Evolutionary conservation across 139 green algal species (phyloP).

Genomic region (Tetraselmis striata): DNA sequence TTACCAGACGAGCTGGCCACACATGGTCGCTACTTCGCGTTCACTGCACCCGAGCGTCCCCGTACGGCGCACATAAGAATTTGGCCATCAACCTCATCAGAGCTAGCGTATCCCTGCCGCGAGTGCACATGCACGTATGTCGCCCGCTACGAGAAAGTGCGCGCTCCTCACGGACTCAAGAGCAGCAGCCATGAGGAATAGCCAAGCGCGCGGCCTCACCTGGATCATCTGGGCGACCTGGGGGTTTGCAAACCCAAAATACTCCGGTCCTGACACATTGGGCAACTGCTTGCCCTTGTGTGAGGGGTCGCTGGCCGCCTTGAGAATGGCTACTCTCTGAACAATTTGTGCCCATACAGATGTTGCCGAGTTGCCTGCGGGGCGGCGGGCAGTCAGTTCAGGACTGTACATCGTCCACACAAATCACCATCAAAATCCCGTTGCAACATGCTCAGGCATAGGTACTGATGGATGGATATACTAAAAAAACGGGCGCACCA

Average conservation of each 20-base stretch:
- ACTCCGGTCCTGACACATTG: background rate
- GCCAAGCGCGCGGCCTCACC: background rate
- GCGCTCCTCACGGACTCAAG: background rate
- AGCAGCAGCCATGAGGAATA: no score
- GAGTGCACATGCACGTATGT: background rate
- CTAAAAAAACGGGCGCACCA: no score
- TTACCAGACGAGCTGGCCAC: no score
- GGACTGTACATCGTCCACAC: no score
- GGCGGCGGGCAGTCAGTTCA: no score
- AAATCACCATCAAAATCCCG: no score
- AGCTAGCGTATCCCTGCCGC: background rate
- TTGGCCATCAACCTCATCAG: background rate
- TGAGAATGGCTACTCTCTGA: background rate
- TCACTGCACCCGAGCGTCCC: background rate
- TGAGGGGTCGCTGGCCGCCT: background rate
- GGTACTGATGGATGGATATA: no score
- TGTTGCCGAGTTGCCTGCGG: background rate
- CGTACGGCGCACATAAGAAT: background rate
- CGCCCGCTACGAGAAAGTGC: background rate
- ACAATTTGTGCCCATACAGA: background rate
- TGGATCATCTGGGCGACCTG: background rate
- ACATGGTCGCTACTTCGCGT: background rate
- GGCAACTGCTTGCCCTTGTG: background rate
- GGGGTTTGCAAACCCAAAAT: background rate
- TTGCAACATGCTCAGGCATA: no score